Evolutionary conservation across 2,329 filamentous ascomycete genomes (phyloP).

Genomic region (Neofusicoccum kwambonambiense): DNA sequence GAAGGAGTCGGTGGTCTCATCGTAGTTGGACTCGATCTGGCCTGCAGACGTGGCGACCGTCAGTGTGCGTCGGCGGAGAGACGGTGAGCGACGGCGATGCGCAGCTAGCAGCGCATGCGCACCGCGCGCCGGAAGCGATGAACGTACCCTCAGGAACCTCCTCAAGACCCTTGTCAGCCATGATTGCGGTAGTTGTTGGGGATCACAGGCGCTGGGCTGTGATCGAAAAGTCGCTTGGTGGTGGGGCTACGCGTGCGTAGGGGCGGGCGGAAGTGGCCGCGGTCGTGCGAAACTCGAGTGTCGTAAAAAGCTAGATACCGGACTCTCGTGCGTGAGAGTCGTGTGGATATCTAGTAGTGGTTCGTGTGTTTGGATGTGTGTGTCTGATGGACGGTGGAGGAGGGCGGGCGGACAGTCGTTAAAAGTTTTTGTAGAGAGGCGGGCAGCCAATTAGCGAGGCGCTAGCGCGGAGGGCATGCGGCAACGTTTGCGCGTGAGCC

Average conservation of each 20-base stretch:
- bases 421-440: constrained; percentile 20
- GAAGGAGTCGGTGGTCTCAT: constrained; percentile 99
- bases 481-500: constrained; percentile 11
- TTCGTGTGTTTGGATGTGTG: constrained; percentile 24
- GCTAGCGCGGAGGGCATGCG: constrained; percentile 19
- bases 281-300: constrained; percentile 25
- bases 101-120: background rate
- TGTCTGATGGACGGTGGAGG: constrained; percentile 29
- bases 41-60: constrained; percentile 54
- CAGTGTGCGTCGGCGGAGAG: constrained; percentile 20
- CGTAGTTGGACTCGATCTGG: constrained; percentile 99
- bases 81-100: constrained; percentile 5
- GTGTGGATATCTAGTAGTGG: constrained; percentile 41
- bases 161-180: constrained; percentile 98
- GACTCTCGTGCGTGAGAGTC: constrained; percentile 48
- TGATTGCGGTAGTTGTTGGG: constrained; percentile 69
- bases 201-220: constrained; percentile 68
- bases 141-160: constrained; percentile 91
- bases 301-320: constrained; percentile 45
- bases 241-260: constrained; percentile 41
- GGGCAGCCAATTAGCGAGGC: constrained; percentile 20
- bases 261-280: constrained; percentile 43
- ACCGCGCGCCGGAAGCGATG: background rate
- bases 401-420: constrained; percentile 25
- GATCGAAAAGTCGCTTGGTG: constrained; percentile 31